These are phyloP conservation scores for Cymodocea nodosa DNA, from an alignment of 116 monocot species.

Conservation along the genomic window DNA sequence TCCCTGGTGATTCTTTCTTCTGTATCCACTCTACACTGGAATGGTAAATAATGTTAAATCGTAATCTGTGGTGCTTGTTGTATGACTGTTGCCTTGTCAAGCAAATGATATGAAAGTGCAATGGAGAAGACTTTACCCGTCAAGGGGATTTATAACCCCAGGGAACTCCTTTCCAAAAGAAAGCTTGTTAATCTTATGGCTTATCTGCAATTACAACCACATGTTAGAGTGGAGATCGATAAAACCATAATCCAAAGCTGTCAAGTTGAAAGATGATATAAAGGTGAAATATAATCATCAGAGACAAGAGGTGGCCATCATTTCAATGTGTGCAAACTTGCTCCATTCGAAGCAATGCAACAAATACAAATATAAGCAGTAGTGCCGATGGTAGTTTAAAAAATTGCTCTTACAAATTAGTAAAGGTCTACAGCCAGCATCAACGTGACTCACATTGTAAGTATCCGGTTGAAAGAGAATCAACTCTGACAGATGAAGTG, in stretches of 20 bases:
- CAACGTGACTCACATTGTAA: conserved; percentile 51
- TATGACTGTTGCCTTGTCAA: not conserved
- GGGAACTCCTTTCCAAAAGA: conserved; percentile 90
- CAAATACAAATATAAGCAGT: too few relatives aligned
- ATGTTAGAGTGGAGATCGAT: not conserved
- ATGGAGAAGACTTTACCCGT: conserved; percentile 45
- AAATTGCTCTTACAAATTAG: not conserved
- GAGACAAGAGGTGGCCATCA: too few relatives aligned
- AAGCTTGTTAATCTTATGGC: conserved; percentile 86
- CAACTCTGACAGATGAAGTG: conserved; percentile 45
- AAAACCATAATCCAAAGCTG: too few relatives aligned
- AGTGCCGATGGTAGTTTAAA: not conserved
- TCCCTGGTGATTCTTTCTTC: conserved; percentile 32
- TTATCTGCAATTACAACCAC: conserved; percentile 41
- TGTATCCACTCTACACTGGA: conserved; percentile 72
- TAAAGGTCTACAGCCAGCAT: not conserved
- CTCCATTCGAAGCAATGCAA: too few relatives aligned
- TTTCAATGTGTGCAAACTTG: too few relatives aligned
- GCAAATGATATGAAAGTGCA: not conserved
- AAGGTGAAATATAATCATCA: too few relatives aligned
- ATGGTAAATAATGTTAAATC: conserved; percentile 1
- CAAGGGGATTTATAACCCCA: conserved; percentile 89
- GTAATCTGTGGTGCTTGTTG: not conserved
- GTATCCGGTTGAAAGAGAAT: conserved; percentile 49
- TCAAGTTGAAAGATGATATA: too few relatives aligned